Evolutionary conservation across 371 early-diverging fungal species (phyloP).

Genomic region (Lichtheimia ramosa): DNA sequence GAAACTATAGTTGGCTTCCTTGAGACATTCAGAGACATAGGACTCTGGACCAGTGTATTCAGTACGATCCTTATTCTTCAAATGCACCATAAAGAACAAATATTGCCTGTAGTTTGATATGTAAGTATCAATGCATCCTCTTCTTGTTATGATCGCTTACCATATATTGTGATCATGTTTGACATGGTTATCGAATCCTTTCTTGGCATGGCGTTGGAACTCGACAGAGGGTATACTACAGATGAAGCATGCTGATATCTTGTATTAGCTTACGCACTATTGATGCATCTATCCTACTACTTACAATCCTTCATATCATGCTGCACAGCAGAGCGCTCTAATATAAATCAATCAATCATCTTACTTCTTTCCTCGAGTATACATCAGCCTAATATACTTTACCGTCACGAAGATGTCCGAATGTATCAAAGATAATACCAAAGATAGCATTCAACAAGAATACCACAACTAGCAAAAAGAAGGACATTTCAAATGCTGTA

Average conservation of each 20-base stretch:
- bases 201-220: constrained; percentile 51
- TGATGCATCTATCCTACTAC: not conserved
- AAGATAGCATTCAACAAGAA: constrained; percentile 61
- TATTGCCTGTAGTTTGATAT: constrained; percentile 41
- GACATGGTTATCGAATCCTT: constrained; percentile 57
- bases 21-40: constrained; percentile 47
- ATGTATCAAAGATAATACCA: constrained; percentile 65
- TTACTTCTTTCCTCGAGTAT: not conserved
- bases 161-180: constrained; percentile 60
- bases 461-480: constrained; percentile 57
- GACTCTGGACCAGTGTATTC: constrained; percentile 62
- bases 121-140: not conserved
- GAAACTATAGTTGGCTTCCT: constrained; percentile 47
- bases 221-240: constrained; percentile 57
- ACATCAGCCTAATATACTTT: constrained; percentile 2
- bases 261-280: not conserved
- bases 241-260: constrained; percentile 46
- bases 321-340: constrained; percentile 47
- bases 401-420: constrained; percentile 61
- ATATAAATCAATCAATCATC: not conserved
- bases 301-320: constrained; percentile 53
- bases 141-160: constrained; percentile 16
- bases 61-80: constrained; percentile 54
- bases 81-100: constrained; percentile 56
- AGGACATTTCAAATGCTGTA: constrained; percentile 54